Evolutionary conservation across 2,329 filamentous ascomycete species (phyloP).

Genomic region (Rutstroemia sp.): DNA sequence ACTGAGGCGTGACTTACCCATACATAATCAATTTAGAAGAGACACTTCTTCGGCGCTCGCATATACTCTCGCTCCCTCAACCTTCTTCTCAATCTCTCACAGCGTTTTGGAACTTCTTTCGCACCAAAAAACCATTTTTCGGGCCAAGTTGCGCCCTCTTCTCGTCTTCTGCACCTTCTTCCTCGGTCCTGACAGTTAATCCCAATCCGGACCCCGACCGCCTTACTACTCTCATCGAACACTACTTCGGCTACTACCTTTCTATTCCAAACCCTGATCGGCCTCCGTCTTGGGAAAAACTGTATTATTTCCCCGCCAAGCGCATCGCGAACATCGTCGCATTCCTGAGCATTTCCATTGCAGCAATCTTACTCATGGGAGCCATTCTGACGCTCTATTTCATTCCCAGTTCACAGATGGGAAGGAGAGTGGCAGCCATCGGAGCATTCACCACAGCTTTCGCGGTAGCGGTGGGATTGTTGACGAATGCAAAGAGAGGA

Average conservation of each 20-base stretch:
- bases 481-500: constrained; percentile 11
- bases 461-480: constrained; percentile 8
- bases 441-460: constrained; percentile 13
- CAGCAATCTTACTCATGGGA: constrained; percentile 11
- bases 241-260: constrained; percentile 3
- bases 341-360: constrained; percentile 4
- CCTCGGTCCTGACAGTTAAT: not conserved
- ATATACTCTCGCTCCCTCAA: not conserved
- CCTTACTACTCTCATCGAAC: constrained; percentile 1
- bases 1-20: not conserved
- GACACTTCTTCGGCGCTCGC: constrained; percentile 1
- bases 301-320: constrained; percentile 1
- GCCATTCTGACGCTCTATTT: constrained; percentile 12
- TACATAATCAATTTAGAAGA: not conserved
- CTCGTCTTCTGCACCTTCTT: not conserved
- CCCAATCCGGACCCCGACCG: not conserved
- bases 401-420: not conserved
- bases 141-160: not conserved
- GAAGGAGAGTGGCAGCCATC: constrained; percentile 6
- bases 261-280: not conserved
- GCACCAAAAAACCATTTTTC: not conserved
- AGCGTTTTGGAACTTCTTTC: not conserved
- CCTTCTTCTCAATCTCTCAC: not conserved
- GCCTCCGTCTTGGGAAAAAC: constrained; percentile 4
- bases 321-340: not conserved